These are phyloP conservation scores for Lyophyllum semitale DNA, from an alignment of 768 basidiomycete genomes.

Conservation along the genomic window DNA sequence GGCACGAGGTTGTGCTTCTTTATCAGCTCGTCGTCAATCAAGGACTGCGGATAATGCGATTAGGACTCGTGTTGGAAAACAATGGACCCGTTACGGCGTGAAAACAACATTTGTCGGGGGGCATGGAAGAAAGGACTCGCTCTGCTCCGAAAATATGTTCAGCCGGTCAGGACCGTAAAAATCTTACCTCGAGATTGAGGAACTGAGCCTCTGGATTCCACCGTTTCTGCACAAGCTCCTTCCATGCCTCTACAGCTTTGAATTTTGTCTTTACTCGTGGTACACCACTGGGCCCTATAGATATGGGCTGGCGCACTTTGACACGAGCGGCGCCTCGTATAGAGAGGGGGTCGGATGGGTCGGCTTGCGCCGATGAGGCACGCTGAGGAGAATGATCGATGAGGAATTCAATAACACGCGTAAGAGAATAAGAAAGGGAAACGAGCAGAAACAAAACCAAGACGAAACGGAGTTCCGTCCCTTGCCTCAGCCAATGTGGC, in stretches of 20 bases:
- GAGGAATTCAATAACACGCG: background rate
- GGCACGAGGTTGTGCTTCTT: slow-evolving; percentile 69
- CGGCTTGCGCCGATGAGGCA: slow-evolving; percentile 31
- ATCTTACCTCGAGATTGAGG: slow-evolving; percentile 80
- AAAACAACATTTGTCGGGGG: slow-evolving; percentile 17
- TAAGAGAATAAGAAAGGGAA: background rate
- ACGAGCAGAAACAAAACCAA: background rate
- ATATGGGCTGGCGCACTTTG: background rate
- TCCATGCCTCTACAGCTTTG: slow-evolving; percentile 68
- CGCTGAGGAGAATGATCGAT: background rate
- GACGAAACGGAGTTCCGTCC: background rate
- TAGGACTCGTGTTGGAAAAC: slow-evolving; percentile 18
- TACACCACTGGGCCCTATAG: background rate
- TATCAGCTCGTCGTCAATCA: slow-evolving; percentile 77
- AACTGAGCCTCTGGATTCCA: slow-evolving; percentile 71
- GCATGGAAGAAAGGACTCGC: slow-evolving; percentile 9
- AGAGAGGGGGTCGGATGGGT: slow-evolving; percentile 55
- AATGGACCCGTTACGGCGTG: slow-evolving; percentile 19
- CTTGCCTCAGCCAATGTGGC: background rate
- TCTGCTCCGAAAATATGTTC: slow-evolving; percentile 21
- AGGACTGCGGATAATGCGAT: slow-evolving; percentile 49
- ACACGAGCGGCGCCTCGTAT: slow-evolving; percentile 63
- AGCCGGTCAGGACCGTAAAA: slow-evolving; percentile 18
- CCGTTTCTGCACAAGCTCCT: slow-evolving; percentile 69
- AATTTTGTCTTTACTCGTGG: slow-evolving; percentile 9